These are phyloP conservation scores for Xerocomus minutiporus DNA, from an alignment of 1,284 basidiomycete genomes.

Conservation along the genomic window DNA sequence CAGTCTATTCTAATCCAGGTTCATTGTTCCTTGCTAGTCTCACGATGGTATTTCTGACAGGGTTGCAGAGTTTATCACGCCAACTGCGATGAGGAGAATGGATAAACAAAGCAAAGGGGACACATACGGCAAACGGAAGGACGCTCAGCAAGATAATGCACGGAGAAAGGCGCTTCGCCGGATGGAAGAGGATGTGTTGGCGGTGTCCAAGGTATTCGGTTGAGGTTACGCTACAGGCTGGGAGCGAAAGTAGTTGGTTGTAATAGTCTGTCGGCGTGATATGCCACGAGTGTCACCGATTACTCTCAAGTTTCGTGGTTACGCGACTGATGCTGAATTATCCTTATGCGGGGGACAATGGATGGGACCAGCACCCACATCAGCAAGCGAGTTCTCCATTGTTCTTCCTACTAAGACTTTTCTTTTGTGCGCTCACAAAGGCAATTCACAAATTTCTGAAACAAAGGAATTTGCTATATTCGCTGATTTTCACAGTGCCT, in stretches of 20 bases:
- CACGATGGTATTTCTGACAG: slow-evolving; percentile 7
- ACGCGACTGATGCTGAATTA: slow-evolving; percentile 1
- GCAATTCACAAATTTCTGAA: slow-evolving; percentile 20
- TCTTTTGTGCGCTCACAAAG: slow-evolving; percentile 31
- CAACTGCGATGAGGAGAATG: slow-evolving; percentile 75
- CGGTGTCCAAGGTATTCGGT: slow-evolving; percentile 85
- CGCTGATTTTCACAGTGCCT: not conserved
- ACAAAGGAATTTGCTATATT: slow-evolving; percentile 22
- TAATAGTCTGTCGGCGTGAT: not conserved
- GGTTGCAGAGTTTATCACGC: slow-evolving; percentile 80
- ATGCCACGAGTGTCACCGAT: not conserved
- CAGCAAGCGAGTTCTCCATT: slow-evolving; percentile 29
- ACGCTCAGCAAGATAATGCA: slow-evolving; percentile 65
- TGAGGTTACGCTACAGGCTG: slow-evolving; percentile 35
- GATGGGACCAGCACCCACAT: slow-evolving; percentile 3
- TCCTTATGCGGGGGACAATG: slow-evolving; percentile 20
- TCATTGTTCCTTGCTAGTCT: slow-evolving; percentile 23
- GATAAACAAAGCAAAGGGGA: slow-evolving; percentile 70
- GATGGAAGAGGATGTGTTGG: slow-evolving; percentile 75
- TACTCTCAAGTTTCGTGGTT: slow-evolving; percentile 2
- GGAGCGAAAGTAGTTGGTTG: not conserved
- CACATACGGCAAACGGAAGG: slow-evolving; percentile 79
- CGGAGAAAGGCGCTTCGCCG: slow-evolving; percentile 65
- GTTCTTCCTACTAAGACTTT: slow-evolving; percentile 16
- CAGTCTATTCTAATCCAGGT: slow-evolving; percentile 96